Conservation (phyloP, 2,329 filamentous ascomycete genomes). For the Scopulariopsis brevicaulis region DNA sequence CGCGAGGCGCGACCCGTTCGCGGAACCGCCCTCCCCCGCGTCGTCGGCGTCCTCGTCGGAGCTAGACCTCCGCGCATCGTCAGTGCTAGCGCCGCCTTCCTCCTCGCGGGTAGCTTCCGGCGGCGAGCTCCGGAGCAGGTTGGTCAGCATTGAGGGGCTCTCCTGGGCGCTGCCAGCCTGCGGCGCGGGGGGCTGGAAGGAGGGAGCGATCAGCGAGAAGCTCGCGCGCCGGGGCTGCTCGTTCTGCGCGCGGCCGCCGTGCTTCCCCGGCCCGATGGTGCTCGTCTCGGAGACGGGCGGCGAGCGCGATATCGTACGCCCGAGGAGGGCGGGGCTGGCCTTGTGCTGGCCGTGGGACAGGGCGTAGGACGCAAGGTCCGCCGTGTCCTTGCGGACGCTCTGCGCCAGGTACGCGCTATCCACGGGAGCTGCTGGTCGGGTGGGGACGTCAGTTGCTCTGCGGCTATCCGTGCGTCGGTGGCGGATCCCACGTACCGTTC, state of each 20-base stretch:
- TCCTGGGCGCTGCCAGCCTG: slow-evolving; percentile 12
- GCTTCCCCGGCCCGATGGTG: neutral
- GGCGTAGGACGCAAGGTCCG: slow-evolving; percentile 74
- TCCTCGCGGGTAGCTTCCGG: slow-evolving; percentile 19
- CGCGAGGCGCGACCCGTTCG: neutral
- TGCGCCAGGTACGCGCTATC: slow-evolving; percentile 66
- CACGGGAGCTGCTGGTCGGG: slow-evolving; percentile 28
- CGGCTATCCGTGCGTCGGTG: neutral
- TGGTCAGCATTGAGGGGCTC: slow-evolving; percentile 33
- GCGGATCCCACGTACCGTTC: slow-evolving; percentile 31
- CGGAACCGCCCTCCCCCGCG: slow-evolving; percentile 9
- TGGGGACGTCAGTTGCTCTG: neutral
- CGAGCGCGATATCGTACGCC: neutral
- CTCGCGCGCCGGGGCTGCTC: slow-evolving; percentile 1
- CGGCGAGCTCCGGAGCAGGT: slow-evolving; percentile 36
- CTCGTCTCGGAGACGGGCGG: neutral
- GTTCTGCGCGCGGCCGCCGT: neutral
- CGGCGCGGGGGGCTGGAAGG: neutral
- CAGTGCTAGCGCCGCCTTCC: slow-evolving; percentile 13
- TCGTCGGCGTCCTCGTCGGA: slow-evolving; percentile 7
- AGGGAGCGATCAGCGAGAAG: slow-evolving; percentile 3
- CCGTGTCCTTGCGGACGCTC: slow-evolving; percentile 75
- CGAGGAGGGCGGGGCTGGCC: neutral
- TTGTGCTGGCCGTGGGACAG: slow-evolving; percentile 48
- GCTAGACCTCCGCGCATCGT: slow-evolving; percentile 8